Evolutionary conservation across 768 basidiomycete species (phyloP), one percentile per base, ranked within the genome.

Genomic region (Obba rivulosa): DNA sequence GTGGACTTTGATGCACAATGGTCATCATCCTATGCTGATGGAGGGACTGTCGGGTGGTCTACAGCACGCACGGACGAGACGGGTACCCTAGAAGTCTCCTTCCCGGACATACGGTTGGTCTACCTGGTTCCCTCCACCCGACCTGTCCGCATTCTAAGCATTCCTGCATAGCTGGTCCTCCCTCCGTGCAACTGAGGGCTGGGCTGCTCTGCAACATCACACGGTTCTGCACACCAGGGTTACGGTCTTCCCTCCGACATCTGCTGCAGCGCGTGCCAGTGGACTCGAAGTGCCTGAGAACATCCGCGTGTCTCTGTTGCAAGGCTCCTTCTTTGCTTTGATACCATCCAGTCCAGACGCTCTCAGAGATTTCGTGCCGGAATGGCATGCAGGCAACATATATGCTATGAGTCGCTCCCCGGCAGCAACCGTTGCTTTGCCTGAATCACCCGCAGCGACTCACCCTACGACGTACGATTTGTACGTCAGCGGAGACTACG

Each of bases 361-460:
- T 10, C 45, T 57, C 11, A 41, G 41, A 3, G 44, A 59, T 3
- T 20, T 56, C 16, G 56, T 69, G 4, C 70, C 72, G 4, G 66
- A 76, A 60, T 95, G 92, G 92, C 76, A 85, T 62, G 66, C 79
- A n/a, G 92, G 90, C 28, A 90, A 95, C 61, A 81, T 95, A n/a
- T 95, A 95, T 61, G 69, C 71, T 20, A 71, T 86, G 65, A 75
- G 80, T 49, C 67, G 69, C 23, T 66, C 79, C 17, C 71, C 78
- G 10, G 70, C 72, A 14, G 78, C 76, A 48, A 49, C 67, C 28
- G 72, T 83, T 28, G 63, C 61, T 21, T 68, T 85, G 40, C 86
- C 82, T 24, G 59, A 57, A 2, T 57, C 64, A 13, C 80, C 77
- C 0, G 78, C 70, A 17, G 21, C 51, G 3, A 65, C 51, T 2